Evolutionary conservation across 257 asterid species (phyloP), one percentile per base, ranked within the genome.

Genomic region (Petunia secreta): DNA sequence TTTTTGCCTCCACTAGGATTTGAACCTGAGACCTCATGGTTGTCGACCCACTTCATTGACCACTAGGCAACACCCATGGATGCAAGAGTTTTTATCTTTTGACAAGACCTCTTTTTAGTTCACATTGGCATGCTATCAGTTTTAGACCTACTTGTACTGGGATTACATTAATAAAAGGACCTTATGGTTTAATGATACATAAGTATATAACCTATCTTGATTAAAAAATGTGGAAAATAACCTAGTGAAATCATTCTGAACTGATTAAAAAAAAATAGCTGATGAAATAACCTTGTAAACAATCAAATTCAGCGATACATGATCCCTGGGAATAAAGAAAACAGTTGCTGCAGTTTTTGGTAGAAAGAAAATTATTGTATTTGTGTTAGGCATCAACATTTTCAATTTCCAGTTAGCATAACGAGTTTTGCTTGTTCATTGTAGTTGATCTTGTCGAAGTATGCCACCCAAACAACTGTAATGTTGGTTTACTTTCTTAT

Each of bases 381-480:
- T 73, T 73, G 50, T 34, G 6, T 52, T 54, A 11, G 50, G 78
- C 78, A 73, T 52, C 78, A 50, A 34, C 36, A 73, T 50, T 52
- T 34, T 73, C 50, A 34, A 34, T 73, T 36, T 13, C 36, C 8
- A 0, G 8, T 73, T 73, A 34, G 78, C 78, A 50, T 77, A 77
- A 58, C 9, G 64, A 64, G 76, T 68, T 75, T 41, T 57, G 4
- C 15, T 85, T 86, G 53, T 75, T 73, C 75, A 62, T 78, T 87
- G 87, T 89, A 95, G 99, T 93, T 64, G 97, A 95, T 89, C 97
- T 95, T 62, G 88, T 88, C 58, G 99, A 95, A 88, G 97, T 90
- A 65, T 95, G 99, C 87, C 98, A 95, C 81, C 97, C 97, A 46
- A 91, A 93, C 87, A 90, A 93, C 89, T 85, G 84, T 90, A 95